These are phyloP conservation scores for Thielaviopsis musarum DNA, from an alignment of 2,329 filamentous ascomycete species.

Conservation along the genomic window DNA sequence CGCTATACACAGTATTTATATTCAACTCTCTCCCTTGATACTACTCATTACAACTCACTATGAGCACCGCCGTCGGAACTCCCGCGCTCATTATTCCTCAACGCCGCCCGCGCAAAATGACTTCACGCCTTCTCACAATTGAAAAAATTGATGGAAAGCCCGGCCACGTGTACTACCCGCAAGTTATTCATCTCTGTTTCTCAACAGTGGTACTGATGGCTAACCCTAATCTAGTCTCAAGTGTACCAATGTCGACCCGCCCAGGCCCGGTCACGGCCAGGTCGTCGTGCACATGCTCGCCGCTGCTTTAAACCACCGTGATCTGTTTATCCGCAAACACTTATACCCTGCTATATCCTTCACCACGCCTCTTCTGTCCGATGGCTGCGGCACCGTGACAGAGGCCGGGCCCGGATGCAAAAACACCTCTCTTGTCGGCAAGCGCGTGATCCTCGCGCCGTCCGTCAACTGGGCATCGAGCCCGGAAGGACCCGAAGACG, in stretches of 20 bases:
- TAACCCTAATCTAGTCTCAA: conserved; percentile 28
- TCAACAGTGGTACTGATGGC: not conserved
- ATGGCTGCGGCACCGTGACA: conserved; percentile 63
- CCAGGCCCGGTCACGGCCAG: conserved; percentile 46
- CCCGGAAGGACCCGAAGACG: conserved; percentile 56
- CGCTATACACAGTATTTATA: not conserved
- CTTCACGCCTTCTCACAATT: conserved; percentile 33
- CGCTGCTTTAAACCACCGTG: conserved; percentile 82
- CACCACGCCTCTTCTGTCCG: conserved; percentile 59
- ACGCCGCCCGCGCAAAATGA: conserved; percentile 1
- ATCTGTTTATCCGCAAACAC: conserved; percentile 84
- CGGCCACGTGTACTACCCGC: conserved; percentile 76
- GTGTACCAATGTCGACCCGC: conserved; percentile 43
- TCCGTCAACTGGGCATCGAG: conserved; percentile 59
- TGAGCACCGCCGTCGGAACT: conserved; percentile 3
- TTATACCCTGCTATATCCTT: conserved; percentile 80
- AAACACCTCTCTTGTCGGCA: conserved; percentile 29
- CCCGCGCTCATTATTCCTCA: conserved; percentile 7
- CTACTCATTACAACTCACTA: not conserved
- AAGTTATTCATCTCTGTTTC: conserved; percentile 15
- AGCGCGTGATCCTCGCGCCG: conserved; percentile 64
- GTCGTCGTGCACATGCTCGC: conserved; percentile 62
- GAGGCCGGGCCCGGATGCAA: conserved; percentile 35
- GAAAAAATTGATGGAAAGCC: conserved; percentile 65
- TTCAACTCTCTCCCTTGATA: not conserved